Evolutionary conservation across 768 basidiomycete species (phyloP), one percentile per base, ranked within the genome.

Genomic region (Myochromella boudieri): DNA sequence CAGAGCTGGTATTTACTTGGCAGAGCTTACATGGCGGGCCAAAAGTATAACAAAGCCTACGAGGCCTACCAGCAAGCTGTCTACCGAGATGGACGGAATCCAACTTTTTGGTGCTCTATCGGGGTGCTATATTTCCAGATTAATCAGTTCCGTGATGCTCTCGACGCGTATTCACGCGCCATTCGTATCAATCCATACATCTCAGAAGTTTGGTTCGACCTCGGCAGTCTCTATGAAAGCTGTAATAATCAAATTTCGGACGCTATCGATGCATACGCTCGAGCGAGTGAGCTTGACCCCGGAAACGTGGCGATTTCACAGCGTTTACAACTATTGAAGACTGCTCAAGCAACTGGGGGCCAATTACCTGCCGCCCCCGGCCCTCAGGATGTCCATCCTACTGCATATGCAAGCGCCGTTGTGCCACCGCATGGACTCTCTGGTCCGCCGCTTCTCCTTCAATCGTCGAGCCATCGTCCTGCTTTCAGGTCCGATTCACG

Each of bases 131-230:
- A 99, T 66, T 99, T 97, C 78, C 95, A 99, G 64, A 97, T 99
- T 74, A 98, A 97, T 68, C 97, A 99, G 64, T 99, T 91, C 74
- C 92, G 95, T 42, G 97, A 99, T 61, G 95, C 95, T 2, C 84
- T 99, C 28, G 97, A 99, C 60, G 97, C 97, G 8, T 99, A 99
- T 68, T 98, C 97, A 22, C 89, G 95, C 12, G 97, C 97, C 9
- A 98, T 99, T 59, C 87, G 95, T 52, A 95, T 99, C 70, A 97
- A 98, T 64, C 97, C 97, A 0, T 98, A 95, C 74, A 97, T 99
- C 59, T 78, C 77, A 28, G 97, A 85, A 61, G 91, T 95, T 6
- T 95, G 93, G 93, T 98, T 95, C 66, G 95, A 98, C 69, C 82
- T 99, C 29, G 97, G 97, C 32, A 90, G 86, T 52, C 76, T 99